These are phyloP conservation scores for Capronia epimyces DNA, from an alignment of 2,329 filamentous ascomycete species.

Conservation along the genomic window DNA sequence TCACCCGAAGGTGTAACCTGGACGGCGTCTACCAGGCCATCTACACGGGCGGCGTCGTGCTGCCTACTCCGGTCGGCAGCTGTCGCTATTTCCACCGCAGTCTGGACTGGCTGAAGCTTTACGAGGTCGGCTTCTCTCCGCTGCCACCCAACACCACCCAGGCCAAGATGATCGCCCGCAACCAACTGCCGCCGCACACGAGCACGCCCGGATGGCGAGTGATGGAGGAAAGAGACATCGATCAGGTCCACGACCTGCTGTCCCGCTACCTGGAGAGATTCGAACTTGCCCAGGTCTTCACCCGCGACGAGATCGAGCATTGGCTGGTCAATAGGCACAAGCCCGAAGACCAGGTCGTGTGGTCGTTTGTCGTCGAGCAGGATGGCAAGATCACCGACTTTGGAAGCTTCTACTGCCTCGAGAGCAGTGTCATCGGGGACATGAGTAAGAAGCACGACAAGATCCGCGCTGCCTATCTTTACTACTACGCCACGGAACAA, in stretches of 20 bases:
- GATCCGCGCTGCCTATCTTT: slow-evolving; percentile 88
- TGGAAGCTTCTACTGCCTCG: slow-evolving; percentile 92
- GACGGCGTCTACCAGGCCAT: slow-evolving; percentile 88
- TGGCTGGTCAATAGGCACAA: slow-evolving; percentile 68
- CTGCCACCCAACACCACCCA: slow-evolving; percentile 79
- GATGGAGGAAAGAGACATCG: slow-evolving; percentile 74
- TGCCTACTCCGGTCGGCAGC: slow-evolving; percentile 86
- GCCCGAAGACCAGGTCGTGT: slow-evolving; percentile 68
- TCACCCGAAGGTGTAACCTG: slow-evolving; percentile 85
- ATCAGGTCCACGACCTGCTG: slow-evolving; percentile 67
- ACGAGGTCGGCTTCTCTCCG: slow-evolving; percentile 89
- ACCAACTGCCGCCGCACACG: slow-evolving; percentile 70
- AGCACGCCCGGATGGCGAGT: slow-evolving; percentile 68
- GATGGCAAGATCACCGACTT: slow-evolving; percentile 88
- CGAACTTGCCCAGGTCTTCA: slow-evolving; percentile 78
- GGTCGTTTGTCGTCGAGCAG: slow-evolving; percentile 78
- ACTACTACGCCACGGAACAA: slow-evolving; percentile 87
- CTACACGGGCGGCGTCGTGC: slow-evolving; percentile 85
- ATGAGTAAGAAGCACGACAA: slow-evolving; percentile 57
- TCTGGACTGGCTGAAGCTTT: slow-evolving; percentile 92
- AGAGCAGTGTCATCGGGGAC: slow-evolving; percentile 72
- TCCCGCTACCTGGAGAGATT: slow-evolving; percentile 72
- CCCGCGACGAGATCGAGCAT: slow-evolving; percentile 73
- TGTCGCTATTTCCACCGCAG: slow-evolving; percentile 94
- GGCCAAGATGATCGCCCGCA: slow-evolving; percentile 77